A percentile compares a stretch with the other conserved stretches of the same genome.
Conservation (phyloP, 768 basidiomycete genomes). For the Mycena sanguinolenta region DNA sequence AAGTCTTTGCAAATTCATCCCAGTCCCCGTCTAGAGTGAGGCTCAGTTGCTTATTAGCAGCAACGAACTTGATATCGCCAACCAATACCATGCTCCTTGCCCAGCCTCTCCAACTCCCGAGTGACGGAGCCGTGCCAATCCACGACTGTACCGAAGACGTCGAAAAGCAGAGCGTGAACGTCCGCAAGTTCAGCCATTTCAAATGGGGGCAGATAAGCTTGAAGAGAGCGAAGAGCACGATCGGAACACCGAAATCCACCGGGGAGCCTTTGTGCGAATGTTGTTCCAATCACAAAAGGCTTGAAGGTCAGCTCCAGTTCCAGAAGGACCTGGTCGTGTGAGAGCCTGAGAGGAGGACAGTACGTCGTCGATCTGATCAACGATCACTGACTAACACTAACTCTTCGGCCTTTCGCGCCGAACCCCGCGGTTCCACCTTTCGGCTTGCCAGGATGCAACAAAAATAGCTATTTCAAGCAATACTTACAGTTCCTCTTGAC, state of each 20-base stretch:
- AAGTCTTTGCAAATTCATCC: conserved; percentile 66
- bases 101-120: conserved; percentile 47
- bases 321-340: conserved; percentile 26
- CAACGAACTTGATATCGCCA: neutral
- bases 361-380: no score
- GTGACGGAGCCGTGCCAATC: conserved; percentile 56
- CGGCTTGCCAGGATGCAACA: no score
- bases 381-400: no score
- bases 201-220: neutral
- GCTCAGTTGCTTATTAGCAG: neutral
- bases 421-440: no score
- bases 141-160: conserved; percentile 66
- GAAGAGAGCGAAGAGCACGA: neutral
- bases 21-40: conserved; percentile 50
- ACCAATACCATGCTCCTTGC: conserved; percentile 47
- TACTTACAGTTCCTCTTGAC: no score
- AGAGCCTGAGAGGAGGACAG: no score
- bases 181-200: conserved; percentile 29
- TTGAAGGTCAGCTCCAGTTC: no score
- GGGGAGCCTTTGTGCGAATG: no score
- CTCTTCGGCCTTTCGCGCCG: no score
- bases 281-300: no score
- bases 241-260: no score
- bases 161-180: conserved; percentile 61
- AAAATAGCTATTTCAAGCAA: no score